These are phyloP conservation scores for Bipolaris gigantea DNA, from an alignment of 2,329 filamentous ascomycete species.

Conservation along the genomic window DNA sequence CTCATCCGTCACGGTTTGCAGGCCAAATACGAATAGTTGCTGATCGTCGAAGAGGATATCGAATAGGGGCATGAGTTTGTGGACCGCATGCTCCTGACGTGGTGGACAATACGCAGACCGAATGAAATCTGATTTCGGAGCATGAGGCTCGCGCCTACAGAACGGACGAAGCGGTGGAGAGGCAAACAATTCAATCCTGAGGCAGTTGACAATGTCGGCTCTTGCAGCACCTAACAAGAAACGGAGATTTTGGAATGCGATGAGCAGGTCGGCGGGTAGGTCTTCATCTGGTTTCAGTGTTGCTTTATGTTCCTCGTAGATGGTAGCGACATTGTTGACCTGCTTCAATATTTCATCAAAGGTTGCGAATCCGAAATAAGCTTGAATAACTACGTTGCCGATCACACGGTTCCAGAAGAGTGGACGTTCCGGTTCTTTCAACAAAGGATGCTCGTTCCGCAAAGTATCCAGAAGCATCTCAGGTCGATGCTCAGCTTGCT, in stretches of 20 bases:
- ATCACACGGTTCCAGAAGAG: slow-evolving; percentile 24
- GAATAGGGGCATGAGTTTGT: slow-evolving; percentile 14
- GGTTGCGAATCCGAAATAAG: slow-evolving; percentile 16
- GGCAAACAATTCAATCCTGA: background rate
- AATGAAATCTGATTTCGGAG: background rate
- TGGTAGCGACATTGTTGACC: slow-evolving; percentile 8
- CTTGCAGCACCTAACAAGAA: slow-evolving; percentile 8
- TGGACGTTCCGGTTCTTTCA: background rate
- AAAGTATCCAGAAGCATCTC: slow-evolving; percentile 15
- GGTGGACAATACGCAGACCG: slow-evolving; percentile 4
- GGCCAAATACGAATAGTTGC: slow-evolving; percentile 5
- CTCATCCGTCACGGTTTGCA: slow-evolving; percentile 48
- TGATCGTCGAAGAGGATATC: slow-evolving; percentile 9
- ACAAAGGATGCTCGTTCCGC: background rate
- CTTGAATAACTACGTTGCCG: background rate
- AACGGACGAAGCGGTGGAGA: background rate
- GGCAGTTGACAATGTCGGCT: slow-evolving; percentile 4
- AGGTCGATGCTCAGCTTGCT: slow-evolving; percentile 52
- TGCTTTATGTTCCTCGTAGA: slow-evolving; percentile 7
- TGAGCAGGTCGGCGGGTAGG: slow-evolving; percentile 15
- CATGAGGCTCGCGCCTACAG: background rate
- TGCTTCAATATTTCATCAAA: slow-evolving; percentile 18
- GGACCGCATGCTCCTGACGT: slow-evolving; percentile 2
- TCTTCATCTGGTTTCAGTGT: background rate
- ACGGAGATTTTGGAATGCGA: slow-evolving; percentile 17